Percentiles rank a stretch among this genome's conserved stretches.
Evolutionary conservation across 371 early-diverging fungal genomes (phyloP).

Genomic region (Mortierella polycephala): DNA sequence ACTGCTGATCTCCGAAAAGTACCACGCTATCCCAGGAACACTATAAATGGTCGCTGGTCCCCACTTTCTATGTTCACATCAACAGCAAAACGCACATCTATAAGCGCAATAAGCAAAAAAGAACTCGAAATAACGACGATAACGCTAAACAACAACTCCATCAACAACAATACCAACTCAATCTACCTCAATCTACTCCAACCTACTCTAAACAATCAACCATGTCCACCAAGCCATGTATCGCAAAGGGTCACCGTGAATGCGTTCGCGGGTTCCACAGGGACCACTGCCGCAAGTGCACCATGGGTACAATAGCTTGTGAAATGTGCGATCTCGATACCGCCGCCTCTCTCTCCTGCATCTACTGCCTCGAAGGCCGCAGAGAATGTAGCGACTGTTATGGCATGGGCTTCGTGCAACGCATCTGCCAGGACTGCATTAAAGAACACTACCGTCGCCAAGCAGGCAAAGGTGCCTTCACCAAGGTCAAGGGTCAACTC

Average conservation of each 20-base stretch:
- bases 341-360: conserved; percentile 14
- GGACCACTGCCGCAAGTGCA: conserved; percentile 37
- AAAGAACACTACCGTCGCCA: conserved; percentile 37
- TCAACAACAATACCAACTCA: neutral
- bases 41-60: neutral
- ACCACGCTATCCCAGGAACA: too few relatives aligned
- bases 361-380: conserved; percentile 32
- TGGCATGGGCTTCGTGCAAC: conserved; percentile 34
- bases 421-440: conserved; percentile 47
- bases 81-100: neutral
- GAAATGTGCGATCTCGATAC: conserved; percentile 22
- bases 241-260: conserved; percentile 31
- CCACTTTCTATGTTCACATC: neutral
- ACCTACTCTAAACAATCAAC: neutral
- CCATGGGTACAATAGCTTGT: conserved; percentile 30
- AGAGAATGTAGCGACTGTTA: conserved; percentile 40
- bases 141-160: neutral
- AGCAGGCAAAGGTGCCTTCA: neutral
- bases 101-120: neutral
- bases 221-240: conserved; percentile 31
- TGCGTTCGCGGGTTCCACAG: conserved; percentile 40
- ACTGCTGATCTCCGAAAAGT: too few relatives aligned
- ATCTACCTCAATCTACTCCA: conserved; percentile 2
- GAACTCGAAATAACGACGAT: too few relatives aligned
- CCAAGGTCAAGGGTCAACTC: conserved; percentile 20